These are phyloP conservation scores for Halophytophthora batemanensis DNA, from an alignment of 352 stramenopile species.

Conservation along the genomic window DNA sequence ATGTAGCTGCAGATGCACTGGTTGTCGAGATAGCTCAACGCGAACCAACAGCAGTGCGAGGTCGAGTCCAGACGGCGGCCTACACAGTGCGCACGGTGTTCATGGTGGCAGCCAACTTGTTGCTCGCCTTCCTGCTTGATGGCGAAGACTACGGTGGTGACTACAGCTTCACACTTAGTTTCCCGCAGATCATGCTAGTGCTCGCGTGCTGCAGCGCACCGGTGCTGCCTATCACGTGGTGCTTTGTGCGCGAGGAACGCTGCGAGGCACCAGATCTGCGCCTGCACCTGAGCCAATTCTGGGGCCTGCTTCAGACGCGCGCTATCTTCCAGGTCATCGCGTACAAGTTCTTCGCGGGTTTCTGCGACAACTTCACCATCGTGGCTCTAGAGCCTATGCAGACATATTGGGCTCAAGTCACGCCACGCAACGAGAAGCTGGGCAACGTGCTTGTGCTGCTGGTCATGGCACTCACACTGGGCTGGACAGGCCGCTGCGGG, in stretches of 20 bases:
- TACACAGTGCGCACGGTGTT: slow-evolving; percentile 31
- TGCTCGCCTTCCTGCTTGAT: slow-evolving; percentile 40
- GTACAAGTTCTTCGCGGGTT: slow-evolving; percentile 48
- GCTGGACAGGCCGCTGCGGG: slow-evolving; percentile 35
- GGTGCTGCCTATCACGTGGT: no score
- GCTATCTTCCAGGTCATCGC: slow-evolving; percentile 46
- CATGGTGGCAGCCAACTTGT: slow-evolving; percentile 32
- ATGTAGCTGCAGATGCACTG: slow-evolving; percentile 34
- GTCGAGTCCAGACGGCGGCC: slow-evolving; percentile 35
- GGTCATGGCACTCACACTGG: slow-evolving; percentile 35
- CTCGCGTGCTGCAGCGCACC: no score
- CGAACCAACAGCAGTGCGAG: slow-evolving; percentile 38
- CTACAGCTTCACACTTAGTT: slow-evolving; percentile 28
- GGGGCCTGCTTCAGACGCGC: slow-evolving; percentile 38
- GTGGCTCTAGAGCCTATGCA: slow-evolving; percentile 33
- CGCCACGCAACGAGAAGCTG: slow-evolving; percentile 29
- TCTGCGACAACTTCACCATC: slow-evolving; percentile 39
- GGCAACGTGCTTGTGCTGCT: slow-evolving; percentile 28
- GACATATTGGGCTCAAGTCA: slow-evolving; percentile 30
- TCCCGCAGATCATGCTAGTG: slow-evolving; percentile 41
- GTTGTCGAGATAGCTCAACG: slow-evolving; percentile 54
- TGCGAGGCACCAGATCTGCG: no score
- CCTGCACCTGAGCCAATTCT: slow-evolving; percentile 34
- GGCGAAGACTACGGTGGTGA: slow-evolving; percentile 33
- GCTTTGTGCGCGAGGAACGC: no score